These are phyloP conservation scores for Diplotaxis tenuifolia DNA, from an alignment of 345 rosid genomes.

Conservation along the genomic window DNA sequence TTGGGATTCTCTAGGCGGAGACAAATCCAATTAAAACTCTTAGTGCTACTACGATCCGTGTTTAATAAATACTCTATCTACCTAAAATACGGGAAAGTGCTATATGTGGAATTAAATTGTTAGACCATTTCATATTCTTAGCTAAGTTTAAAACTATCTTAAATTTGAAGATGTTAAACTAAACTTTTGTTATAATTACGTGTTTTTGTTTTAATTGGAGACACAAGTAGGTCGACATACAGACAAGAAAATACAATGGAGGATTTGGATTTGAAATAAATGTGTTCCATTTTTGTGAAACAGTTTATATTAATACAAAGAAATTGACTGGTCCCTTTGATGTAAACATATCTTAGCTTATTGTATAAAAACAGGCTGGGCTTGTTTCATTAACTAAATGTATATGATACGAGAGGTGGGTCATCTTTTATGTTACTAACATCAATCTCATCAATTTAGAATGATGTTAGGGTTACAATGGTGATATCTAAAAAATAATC, in stretches of 20 bases:
- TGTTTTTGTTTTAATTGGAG: not conserved
- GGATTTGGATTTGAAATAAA: conserved; percentile 18
- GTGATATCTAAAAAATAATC: not conserved
- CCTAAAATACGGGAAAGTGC: not conserved
- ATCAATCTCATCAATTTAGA: conserved; percentile 8
- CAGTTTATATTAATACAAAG: conserved; percentile 29
- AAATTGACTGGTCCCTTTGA: conserved; percentile 30
- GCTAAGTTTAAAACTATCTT: not conserved
- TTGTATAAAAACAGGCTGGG: conserved; percentile 41
- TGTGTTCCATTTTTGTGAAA: conserved; percentile 30
- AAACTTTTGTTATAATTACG: not conserved
- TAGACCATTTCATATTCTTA: not conserved
- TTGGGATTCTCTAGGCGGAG: not conserved
- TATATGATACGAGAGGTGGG: conserved; percentile 29
- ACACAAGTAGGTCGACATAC: conserved; percentile 14
- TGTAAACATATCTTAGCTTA: conserved; percentile 37
- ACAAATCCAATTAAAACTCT: not conserved
- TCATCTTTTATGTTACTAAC: conserved; percentile 27
- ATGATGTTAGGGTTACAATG: not conserved
- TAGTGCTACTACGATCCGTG: not conserved
- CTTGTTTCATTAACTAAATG: conserved; percentile 36
- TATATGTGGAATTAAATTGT: not conserved
- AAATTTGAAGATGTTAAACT: not conserved
- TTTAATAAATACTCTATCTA: not conserved
- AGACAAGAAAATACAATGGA: conserved; percentile 12